These are phyloP conservation scores for Astrothelium subdiscretum DNA, from an alignment of 495 filamentous ascomycete genomes.

Conservation along the genomic window DNA sequence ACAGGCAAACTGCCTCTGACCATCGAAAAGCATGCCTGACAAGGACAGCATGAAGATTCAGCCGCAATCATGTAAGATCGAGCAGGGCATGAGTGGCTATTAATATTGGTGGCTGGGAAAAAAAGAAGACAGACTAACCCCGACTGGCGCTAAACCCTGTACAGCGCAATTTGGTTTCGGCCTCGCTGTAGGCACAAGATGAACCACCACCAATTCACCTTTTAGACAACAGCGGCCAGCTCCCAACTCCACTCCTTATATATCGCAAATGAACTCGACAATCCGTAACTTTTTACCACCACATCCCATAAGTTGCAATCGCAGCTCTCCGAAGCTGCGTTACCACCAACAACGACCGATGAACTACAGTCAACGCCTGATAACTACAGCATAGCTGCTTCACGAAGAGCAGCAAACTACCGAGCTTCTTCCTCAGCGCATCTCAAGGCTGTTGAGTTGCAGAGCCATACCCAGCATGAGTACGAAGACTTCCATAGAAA, in stretches of 20 bases:
- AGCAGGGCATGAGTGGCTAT: too few relatives aligned
- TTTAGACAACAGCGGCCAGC: too few relatives aligned
- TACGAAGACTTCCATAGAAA: neutral
- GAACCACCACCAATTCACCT: neutral
- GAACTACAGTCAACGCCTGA: neutral
- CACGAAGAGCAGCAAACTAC: neutral
- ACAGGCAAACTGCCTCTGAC: too few relatives aligned
- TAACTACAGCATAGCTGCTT: neutral
- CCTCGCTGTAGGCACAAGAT: too few relatives aligned
- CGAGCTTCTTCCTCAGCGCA: neutral
- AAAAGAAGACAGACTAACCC: too few relatives aligned
- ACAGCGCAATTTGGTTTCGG: neutral
- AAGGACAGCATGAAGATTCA: too few relatives aligned
- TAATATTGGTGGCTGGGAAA: too few relatives aligned
- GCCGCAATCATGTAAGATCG: too few relatives aligned
- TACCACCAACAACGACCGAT: neutral
- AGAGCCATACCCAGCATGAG: neutral
- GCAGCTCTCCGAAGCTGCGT: slow-evolving; percentile 2
- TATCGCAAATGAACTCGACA: neutral
- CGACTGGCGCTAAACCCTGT: too few relatives aligned
- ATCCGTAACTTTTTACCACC: neutral
- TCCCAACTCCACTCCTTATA: neutral
- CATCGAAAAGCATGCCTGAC: too few relatives aligned
- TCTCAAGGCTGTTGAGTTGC: neutral
- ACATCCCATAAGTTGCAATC: neutral